Percentiles rank a stretch among this genome's conserved stretches.
Conservation (phyloP, 2,329 filamentous ascomycete species). For the Stemphylium lycopersici region DNA sequence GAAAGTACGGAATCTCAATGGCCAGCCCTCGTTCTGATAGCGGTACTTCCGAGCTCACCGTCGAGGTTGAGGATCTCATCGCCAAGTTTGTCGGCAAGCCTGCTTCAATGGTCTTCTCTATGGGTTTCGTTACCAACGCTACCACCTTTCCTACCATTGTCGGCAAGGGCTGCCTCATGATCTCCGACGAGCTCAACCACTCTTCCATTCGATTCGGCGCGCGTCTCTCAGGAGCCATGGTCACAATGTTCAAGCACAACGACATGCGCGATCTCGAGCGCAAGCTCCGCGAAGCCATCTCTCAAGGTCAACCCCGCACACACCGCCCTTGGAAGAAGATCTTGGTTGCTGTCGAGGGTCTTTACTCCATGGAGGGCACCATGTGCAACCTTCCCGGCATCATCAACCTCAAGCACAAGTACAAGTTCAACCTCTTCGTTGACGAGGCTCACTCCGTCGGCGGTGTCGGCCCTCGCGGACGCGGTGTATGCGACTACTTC, state of each 20-base stretch:
- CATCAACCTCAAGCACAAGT: constrained; percentile 85
- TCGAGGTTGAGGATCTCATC: constrained; percentile 88
- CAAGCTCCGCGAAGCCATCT: constrained; percentile 87
- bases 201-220: constrained; percentile 96
- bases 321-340: constrained; percentile 99
- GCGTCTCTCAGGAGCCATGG: constrained; percentile 91
- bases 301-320: constrained; percentile 96
- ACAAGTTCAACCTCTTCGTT: constrained; percentile 95
- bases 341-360: constrained; percentile 89
- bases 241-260: constrained; percentile 97
- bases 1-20: constrained; percentile 82
- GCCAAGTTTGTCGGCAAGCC: constrained; percentile 94
- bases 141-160: constrained; percentile 91
- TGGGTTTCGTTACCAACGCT: constrained; percentile 97
- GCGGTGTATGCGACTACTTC: constrained; percentile 97
- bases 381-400: constrained; percentile 97
- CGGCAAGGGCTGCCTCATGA: constrained; percentile 89
- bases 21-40: constrained; percentile 82
- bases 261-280: constrained; percentile 88
- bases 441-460: constrained; percentile 97
- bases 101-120: constrained; percentile 94
- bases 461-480: constrained; percentile 83
- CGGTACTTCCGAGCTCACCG: constrained; percentile 84
- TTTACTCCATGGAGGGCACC: constrained; percentile 99
- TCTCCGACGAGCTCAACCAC: constrained; percentile 97